These are phyloP conservation scores for Penium margaritaceum DNA, from an alignment of 139 green algal genomes.

Conservation along the genomic window DNA sequence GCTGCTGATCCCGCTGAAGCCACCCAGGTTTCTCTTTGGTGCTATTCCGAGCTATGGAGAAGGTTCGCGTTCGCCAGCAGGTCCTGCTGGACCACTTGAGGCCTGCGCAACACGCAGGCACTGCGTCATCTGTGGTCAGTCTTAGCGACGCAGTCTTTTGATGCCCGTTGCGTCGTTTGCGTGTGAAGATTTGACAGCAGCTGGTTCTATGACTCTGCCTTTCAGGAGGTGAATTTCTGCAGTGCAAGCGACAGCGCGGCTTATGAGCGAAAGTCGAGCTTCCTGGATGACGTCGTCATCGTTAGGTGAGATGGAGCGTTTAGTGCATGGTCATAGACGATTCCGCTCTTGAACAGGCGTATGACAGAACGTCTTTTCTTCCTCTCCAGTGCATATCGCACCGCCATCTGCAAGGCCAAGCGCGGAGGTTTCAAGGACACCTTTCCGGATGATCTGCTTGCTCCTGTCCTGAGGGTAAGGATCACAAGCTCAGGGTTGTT, in stretches of 20 bases:
- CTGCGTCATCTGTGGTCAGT: no score
- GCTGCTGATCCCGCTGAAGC: no score
- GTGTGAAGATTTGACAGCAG: no score
- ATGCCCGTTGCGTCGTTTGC: no score
- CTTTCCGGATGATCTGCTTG: slow-evolving; percentile 79
- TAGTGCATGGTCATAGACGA: not conserved
- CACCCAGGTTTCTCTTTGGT: no score
- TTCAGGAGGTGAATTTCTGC: not conserved
- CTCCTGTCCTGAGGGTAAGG: slow-evolving; percentile 45
- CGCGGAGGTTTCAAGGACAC: slow-evolving; percentile 85
- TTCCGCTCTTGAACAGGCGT: not conserved
- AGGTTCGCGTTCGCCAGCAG: slow-evolving; percentile 41
- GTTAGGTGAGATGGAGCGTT: slow-evolving; percentile 34
- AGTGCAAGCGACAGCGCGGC: slow-evolving; percentile 71
- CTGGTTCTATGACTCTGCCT: not conserved
- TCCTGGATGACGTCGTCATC: slow-evolving; percentile 41
- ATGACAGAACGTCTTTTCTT: slow-evolving; percentile 57
- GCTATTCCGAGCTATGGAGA: no score
- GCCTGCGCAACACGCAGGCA: no score
- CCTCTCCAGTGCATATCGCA: slow-evolving; percentile 64
- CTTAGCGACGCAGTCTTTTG: slow-evolving; percentile 13
- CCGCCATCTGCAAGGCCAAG: slow-evolving; percentile 80
- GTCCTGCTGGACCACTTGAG: slow-evolving; percentile 51
- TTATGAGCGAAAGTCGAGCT: slow-evolving; percentile 59
- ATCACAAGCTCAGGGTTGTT: not conserved